A percentile compares a stretch with the other conserved stretches of the same genome.
These are phyloP conservation scores for Echites panduratus DNA, from an alignment of 257 asterid species.

Conservation along the genomic window DNA sequence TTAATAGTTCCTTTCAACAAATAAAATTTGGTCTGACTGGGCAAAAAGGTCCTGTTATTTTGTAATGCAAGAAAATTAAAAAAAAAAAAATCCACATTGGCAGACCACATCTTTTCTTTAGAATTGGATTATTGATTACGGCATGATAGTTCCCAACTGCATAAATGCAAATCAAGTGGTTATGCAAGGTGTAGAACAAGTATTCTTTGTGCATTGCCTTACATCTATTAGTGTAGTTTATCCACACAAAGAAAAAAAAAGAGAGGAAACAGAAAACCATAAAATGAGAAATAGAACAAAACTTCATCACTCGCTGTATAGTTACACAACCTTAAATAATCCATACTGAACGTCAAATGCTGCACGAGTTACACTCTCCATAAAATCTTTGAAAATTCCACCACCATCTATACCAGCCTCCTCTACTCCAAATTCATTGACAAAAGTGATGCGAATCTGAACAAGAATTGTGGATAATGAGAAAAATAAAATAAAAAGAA, in stretches of 20 bases:
- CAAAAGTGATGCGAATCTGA: constrained; percentile 84
- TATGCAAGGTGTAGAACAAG: neutral
- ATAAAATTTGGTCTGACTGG: neutral
- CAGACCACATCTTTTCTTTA: neutral
- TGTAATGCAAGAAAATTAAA: neutral
- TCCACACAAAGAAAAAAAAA: neutral
- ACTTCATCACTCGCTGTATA: neutral
- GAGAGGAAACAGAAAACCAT: neutral
- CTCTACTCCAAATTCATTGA: constrained; percentile 95
- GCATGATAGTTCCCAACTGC: neutral
- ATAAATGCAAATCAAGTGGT: neutral
- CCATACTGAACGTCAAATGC: constrained; percentile 98
- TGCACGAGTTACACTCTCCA: constrained; percentile 86
- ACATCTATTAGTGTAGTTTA: constrained; percentile 12
- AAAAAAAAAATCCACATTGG: neutral
- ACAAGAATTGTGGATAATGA: constrained; percentile 8
- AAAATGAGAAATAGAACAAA: neutral
- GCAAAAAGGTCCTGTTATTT: neutral
- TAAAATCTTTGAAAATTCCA: constrained; percentile 98
- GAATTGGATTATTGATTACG: neutral
- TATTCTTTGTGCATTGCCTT: neutral
- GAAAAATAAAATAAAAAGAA: neutral
- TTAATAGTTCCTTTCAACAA: neutral
- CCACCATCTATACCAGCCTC: constrained; percentile 99
- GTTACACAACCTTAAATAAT: constrained; percentile 77